Evolutionary conservation across 2,329 filamentous ascomycete genomes (phyloP).

Genomic region (Epichloe sylvatica): DNA sequence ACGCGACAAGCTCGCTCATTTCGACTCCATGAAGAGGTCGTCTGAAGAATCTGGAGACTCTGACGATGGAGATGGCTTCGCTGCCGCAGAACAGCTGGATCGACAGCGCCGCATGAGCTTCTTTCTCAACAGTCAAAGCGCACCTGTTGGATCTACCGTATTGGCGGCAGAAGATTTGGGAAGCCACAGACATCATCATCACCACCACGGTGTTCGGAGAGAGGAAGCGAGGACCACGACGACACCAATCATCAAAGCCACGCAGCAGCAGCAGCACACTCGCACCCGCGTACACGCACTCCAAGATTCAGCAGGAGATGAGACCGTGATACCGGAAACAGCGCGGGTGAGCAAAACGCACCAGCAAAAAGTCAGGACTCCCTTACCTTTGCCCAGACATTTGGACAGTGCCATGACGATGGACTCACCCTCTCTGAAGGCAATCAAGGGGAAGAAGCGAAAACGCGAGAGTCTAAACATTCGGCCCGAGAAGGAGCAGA

Average conservation of each 20-base stretch:
- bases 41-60: background rate
- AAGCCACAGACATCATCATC: background rate
- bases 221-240: background rate
- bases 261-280: conserved; percentile 9
- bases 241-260: conserved; percentile 16
- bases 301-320: conserved; percentile 7
- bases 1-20: conserved; percentile 32
- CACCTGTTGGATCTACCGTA: background rate
- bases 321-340: conserved; percentile 17
- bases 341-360: conserved; percentile 19
- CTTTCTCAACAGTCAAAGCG: background rate
- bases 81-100: background rate
- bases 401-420: background rate
- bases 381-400: background rate
- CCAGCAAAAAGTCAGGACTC: conserved; percentile 9
- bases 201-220: background rate
- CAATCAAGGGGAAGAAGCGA: conserved; percentile 25
- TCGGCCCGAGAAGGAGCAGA: conserved; percentile 37
- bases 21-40: conserved; percentile 25
- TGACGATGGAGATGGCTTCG: background rate
- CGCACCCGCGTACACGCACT: background rate
- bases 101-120: conserved; percentile 1
- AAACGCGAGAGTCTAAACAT: conserved; percentile 31
- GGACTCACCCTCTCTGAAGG: conserved; percentile 13
- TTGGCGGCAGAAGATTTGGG: background rate